phyloP scores from a whole-genome alignment of 179 eudicot species.

The Sideroxylon spinosum region DNA sequence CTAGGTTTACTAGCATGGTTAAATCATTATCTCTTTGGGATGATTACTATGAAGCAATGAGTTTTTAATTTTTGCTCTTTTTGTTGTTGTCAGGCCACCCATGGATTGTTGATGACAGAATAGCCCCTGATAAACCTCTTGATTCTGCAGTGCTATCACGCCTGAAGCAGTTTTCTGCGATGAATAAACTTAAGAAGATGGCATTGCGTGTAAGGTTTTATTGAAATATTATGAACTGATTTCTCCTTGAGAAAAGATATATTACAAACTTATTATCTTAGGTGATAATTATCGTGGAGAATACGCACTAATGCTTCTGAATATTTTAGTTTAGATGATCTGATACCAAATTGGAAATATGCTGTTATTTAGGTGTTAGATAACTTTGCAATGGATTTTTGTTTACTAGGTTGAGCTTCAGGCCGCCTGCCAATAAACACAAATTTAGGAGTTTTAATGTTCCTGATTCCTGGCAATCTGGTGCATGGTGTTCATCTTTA shows the following conservation, averaged over 20 bases:
- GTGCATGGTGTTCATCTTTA: not conserved
- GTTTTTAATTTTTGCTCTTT: not conserved
- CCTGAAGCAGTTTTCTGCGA: conserved; percentile 76
- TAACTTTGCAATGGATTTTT: not conserved
- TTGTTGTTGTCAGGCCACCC: conserved; percentile 58
- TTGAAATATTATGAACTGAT: not conserved
- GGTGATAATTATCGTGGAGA: not conserved
- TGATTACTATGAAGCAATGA: not conserved
- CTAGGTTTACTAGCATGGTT: not conserved
- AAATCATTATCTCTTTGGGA: not conserved
- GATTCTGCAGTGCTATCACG: conserved; percentile 82
- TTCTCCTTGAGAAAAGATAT: no score
- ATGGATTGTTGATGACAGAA: conserved; percentile 71
- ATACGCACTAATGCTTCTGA: not conserved
- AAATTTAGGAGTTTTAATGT: not conserved
- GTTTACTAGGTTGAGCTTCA: not conserved
- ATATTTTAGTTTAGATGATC: not conserved
- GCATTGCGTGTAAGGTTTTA: conserved; percentile 60
- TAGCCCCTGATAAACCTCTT: conserved; percentile 79
- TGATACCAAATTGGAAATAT: not conserved
- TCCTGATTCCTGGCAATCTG: not conserved
- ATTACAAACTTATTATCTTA: not conserved
- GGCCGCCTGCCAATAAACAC: not conserved
- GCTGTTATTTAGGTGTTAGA: not conserved
- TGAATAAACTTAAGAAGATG: conserved; percentile 88